Base-by-base conservation (phyloP, 73 alveolate genomes). In the Paramecium caudatum region DNA sequence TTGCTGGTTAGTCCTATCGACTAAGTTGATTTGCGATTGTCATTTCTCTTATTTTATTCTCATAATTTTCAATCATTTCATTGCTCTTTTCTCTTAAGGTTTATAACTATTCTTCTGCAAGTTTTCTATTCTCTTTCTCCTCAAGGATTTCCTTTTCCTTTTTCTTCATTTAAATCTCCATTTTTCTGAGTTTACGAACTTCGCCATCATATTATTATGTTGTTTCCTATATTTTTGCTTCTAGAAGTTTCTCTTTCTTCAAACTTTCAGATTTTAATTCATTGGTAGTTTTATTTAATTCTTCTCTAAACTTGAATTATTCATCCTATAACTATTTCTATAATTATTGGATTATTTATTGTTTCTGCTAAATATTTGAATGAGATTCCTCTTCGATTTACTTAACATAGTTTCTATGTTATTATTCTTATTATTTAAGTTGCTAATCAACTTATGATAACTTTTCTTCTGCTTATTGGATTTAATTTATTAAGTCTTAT, bases 41-140 rank as follows among this genome's bases (percentile, higher is more conserved):
- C 49, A 41, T 41, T 4, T 74, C 88, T 37, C 65, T 36, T 5
- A 74, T 41, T 45, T 74, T 74, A 7, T 74, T 41, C 17, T 74
- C 88, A 74, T 74, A 74, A 41, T 36, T 9, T 27, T 74, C 88
- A 4, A 74, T 74, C 88, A 74, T 74, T 9, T 37, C n/a, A 74
- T 74, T 74, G 32, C 88, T 19, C 43, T 74, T 74, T 1, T 74
- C 65, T 23, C 32, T 74, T 12, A 74, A 7, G 9, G 19, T 74
- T 37, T 15, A 19, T 27, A 41, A 43, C 23, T 74, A 30, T 74
- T 74, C 62, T 43, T 74, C 88, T 10, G 46, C 39, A 27, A 27
- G 17, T 21, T 16, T 41, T 13, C 16, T 74, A 2, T 12, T 16
- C 21, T 74, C 88, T 74, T 41, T 74, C 32, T 27, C 43, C 43